Conservation (phyloP, 352 stramenopile genomes). For the Globisporangium nagaii region DNA sequence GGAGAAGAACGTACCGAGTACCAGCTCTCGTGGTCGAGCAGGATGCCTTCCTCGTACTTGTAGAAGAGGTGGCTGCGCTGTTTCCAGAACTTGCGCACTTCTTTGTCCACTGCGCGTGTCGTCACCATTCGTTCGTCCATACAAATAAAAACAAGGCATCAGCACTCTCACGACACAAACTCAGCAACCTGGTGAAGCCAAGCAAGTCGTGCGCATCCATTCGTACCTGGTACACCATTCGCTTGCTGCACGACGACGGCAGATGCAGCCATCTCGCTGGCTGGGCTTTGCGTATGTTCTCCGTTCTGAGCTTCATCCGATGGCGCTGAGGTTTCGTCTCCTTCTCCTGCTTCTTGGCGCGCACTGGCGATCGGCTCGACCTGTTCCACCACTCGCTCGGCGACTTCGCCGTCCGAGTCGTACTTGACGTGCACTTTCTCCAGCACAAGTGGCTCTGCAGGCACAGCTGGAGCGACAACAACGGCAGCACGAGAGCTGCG, state of each 20-base stretch:
- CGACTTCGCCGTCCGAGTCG: conserved; percentile 59
- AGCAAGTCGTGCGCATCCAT: too few relatives aligned
- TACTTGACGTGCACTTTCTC: conserved; percentile 63
- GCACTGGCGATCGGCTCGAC: conserved; percentile 18
- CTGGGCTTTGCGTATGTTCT: background rate
- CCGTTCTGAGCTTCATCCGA: background rate
- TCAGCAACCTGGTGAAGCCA: too few relatives aligned
- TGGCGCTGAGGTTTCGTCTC: background rate
- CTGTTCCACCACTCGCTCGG: conserved; percentile 31
- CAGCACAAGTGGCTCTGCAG: background rate
- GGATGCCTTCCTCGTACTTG: conserved; percentile 88
- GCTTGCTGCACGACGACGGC: background rate
- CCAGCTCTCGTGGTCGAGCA: conserved; percentile 91
- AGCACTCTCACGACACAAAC: too few relatives aligned
- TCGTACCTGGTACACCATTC: background rate
- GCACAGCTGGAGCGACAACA: background rate
- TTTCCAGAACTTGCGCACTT: conserved; percentile 87
- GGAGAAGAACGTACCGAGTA: conserved; percentile 61
- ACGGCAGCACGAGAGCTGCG: background rate
- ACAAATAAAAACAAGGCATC: too few relatives aligned
- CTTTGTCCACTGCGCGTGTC: conserved; percentile 30
- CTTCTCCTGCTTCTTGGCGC: background rate
- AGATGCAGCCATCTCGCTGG: background rate
- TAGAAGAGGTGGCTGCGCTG: conserved; percentile 88
- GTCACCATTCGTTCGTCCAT: too few relatives aligned